These are phyloP conservation scores for Phytophthora pluvialis DNA, from an alignment of 352 stramenopile genomes.

Conservation along the genomic window DNA sequence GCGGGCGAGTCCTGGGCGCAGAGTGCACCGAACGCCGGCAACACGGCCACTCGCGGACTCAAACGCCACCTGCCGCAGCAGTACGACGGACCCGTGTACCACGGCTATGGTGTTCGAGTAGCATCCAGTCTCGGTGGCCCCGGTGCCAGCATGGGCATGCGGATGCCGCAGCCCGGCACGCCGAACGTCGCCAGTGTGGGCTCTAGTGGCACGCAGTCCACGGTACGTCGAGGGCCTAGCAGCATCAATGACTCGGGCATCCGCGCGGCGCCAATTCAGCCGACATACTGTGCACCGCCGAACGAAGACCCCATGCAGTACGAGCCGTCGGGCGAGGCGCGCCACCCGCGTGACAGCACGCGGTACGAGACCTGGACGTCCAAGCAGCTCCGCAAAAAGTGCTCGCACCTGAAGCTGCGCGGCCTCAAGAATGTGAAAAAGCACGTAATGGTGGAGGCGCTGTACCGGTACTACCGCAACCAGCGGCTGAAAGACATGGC, in stretches of 20 bases:
- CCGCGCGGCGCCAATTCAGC: constrained; percentile 18
- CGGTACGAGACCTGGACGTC: constrained; percentile 85
- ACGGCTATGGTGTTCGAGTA: constrained; percentile 6
- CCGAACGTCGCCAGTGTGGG: constrained; percentile 3
- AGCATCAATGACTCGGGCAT: constrained; percentile 14
- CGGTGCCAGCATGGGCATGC: not conserved
- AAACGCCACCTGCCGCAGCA: constrained; percentile 50
- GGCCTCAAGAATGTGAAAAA: constrained; percentile 88
- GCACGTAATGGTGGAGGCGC: constrained; percentile 84
- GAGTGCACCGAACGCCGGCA: constrained; percentile 7
- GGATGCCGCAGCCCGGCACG: constrained; percentile 10
- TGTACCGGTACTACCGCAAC: constrained; percentile 82
- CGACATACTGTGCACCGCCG: constrained; percentile 29
- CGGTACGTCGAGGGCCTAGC: constrained; percentile 19
- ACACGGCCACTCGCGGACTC: constrained; percentile 27
- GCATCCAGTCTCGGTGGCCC: not conserved
- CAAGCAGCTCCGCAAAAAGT: constrained; percentile 85
- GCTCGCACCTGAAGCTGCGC: constrained; percentile 79
- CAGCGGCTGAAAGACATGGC: constrained; percentile 61
- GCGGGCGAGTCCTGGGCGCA: constrained; percentile 26
- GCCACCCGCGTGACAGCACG: constrained; percentile 60
- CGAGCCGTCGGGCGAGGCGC: constrained; percentile 50
- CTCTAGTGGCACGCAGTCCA: constrained; percentile 14
- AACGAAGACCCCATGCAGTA: constrained; percentile 50
- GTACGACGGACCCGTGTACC: constrained; percentile 31